Percentiles rank a stretch among this genome's conserved stretches.
Conservation (phyloP, 139 green algal genomes). For the Pseudopediastrum boryanum region DNA sequence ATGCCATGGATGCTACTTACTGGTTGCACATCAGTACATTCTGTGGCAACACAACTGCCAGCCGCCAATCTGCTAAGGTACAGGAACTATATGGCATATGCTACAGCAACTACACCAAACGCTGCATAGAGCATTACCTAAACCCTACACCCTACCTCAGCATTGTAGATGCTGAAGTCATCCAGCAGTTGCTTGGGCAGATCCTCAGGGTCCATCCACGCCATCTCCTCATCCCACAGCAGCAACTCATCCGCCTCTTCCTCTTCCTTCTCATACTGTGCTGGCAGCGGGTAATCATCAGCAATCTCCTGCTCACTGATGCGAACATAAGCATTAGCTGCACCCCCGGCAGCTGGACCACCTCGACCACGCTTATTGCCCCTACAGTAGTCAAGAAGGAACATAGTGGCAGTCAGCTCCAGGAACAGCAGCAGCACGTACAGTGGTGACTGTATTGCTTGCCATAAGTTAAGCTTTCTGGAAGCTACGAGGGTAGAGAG, state of each 20-base stretch:
- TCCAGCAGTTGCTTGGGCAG: constrained; percentile 78
- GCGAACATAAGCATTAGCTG: constrained; percentile 77
- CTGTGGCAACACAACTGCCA: too few relatives aligned
- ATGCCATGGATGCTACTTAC: too few relatives aligned
- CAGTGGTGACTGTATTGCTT: too few relatives aligned
- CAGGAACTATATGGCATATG: too few relatives aligned
- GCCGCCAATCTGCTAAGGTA: too few relatives aligned
- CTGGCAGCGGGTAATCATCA: constrained; percentile 91
- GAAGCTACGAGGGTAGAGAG: too few relatives aligned
- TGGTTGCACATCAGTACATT: too few relatives aligned
- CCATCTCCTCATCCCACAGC: constrained; percentile 81
- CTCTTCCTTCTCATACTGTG: constrained; percentile 46
- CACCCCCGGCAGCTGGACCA: background rate
- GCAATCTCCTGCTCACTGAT: constrained; percentile 93
- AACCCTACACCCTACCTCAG: constrained; percentile 67
- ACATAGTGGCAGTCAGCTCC: too few relatives aligned
- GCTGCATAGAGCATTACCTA: too few relatives aligned
- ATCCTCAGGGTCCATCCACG: constrained; percentile 68
- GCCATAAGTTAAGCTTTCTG: background rate
- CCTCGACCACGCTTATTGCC: background rate
- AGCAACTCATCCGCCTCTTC: constrained; percentile 93
- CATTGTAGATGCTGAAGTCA: constrained; percentile 88
- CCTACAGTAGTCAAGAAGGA: constrained; percentile 23
- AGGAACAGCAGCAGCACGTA: background rate
- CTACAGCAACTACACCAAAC: too few relatives aligned